Evolutionary conservation across 495 filamentous ascomycete genomes (phyloP).

Genomic region (Penicillium robsamsonii): DNA sequence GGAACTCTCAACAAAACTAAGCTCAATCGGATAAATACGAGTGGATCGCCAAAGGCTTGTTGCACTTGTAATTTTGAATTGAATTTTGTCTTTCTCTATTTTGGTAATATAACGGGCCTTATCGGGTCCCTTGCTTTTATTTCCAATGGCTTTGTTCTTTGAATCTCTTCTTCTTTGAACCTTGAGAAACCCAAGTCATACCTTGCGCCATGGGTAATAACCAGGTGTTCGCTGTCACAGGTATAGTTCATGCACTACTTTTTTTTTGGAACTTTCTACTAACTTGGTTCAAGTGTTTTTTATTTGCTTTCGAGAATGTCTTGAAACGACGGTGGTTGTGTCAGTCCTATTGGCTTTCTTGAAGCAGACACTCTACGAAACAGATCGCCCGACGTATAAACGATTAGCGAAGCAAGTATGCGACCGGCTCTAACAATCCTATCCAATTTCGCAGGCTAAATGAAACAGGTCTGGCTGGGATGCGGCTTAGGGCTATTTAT

Average conservation of each 20-base stretch:
- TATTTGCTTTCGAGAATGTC: constrained; percentile 78
- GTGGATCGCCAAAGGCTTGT: background rate
- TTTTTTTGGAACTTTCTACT: background rate
- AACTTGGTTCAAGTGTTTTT: constrained; percentile 62
- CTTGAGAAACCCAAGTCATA: background rate
- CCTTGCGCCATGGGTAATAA: constrained; percentile 14
- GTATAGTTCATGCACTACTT: background rate
- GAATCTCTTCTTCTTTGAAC: background rate
- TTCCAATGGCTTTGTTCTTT: background rate
- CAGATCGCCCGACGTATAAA: constrained; percentile 59
- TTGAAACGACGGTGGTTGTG: constrained; percentile 79
- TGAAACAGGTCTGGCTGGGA: constrained; percentile 66
- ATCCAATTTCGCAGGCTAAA: background rate
- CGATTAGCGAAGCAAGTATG: constrained; percentile 68
- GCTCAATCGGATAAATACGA: background rate
- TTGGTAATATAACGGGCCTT: background rate
- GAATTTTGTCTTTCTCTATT: background rate
- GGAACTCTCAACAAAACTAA: background rate
- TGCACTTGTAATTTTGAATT: background rate
- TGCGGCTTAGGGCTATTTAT: constrained; percentile 60
- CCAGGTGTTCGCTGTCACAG: background rate
- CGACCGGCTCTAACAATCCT: background rate
- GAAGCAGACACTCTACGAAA: constrained; percentile 67
- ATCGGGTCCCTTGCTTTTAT: background rate
- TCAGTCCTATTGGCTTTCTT: constrained; percentile 80